Percentiles rank a stretch among this genome's conserved stretches.
Conservation (phyloP, 2,329 filamentous ascomycete genomes). For the Orbilia oligospora region DNA sequence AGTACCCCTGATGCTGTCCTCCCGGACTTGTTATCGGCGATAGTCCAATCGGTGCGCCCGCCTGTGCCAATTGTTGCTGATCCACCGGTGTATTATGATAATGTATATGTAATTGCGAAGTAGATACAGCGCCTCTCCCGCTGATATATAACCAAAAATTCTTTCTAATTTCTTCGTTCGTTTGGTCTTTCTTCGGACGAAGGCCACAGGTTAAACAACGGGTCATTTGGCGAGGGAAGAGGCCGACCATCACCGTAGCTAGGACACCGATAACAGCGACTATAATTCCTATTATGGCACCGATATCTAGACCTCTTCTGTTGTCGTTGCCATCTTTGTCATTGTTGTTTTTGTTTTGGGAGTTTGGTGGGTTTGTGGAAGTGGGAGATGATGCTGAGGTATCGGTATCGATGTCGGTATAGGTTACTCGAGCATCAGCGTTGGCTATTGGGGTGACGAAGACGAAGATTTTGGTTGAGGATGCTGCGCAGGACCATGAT, state of each 20-base stretch:
- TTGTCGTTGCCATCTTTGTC: slow-evolving; percentile 6
- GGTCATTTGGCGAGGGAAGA: slow-evolving; percentile 55
- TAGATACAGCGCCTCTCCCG: slow-evolving; percentile 9
- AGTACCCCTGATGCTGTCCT: slow-evolving; percentile 4
- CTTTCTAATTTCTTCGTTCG: slow-evolving; percentile 49
- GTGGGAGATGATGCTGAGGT: background rate
- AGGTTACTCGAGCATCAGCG: slow-evolving; percentile 3
- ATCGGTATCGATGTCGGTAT: background rate
- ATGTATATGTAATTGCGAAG: slow-evolving; percentile 33
- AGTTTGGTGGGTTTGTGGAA: slow-evolving; percentile 12
- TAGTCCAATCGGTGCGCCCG: slow-evolving; percentile 10
- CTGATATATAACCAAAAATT: slow-evolving; percentile 35
- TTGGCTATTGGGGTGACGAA: slow-evolving; percentile 26
- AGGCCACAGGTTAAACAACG: slow-evolving; percentile 50
- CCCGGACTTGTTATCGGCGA: background rate
- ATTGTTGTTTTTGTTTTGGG: background rate
- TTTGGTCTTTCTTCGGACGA: slow-evolving; percentile 50
- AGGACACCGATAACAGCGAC: slow-evolving; percentile 47
- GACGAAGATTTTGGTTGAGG: slow-evolving; percentile 33
- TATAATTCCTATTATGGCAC: slow-evolving; percentile 44
- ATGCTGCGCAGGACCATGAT: slow-evolving; percentile 43
- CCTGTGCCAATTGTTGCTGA: slow-evolving; percentile 29
- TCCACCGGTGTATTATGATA: slow-evolving; percentile 28
- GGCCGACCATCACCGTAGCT: slow-evolving; percentile 36
- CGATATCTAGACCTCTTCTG: slow-evolving; percentile 29